phyloP scores from a whole-genome alignment of 495 filamentous ascomycete genomes.

The Penicillium bialowiezense region DNA sequence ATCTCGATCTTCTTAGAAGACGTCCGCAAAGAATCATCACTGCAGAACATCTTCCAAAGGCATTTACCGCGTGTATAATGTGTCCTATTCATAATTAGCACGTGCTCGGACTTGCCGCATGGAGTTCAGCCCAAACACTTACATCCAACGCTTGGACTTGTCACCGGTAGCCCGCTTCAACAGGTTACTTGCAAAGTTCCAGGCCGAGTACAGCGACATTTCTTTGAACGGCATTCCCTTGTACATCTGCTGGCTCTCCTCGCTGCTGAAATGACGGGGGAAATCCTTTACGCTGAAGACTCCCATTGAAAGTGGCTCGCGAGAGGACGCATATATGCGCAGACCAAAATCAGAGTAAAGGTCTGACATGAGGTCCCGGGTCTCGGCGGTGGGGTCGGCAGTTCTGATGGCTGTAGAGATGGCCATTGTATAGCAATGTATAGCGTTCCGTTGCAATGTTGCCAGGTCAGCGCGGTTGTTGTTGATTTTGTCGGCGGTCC shows the following conservation, averaged over 20 bases:
- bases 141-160: conserved; percentile 83
- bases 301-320: conserved; percentile 88
- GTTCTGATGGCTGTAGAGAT: conserved; percentile 67
- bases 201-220: conserved; percentile 71
- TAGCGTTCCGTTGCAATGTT: conserved; percentile 72
- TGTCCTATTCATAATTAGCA: conserved; percentile 47
- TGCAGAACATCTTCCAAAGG: conserved; percentile 88
- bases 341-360: conserved; percentile 88
- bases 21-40: conserved; percentile 46
- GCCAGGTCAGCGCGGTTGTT: conserved; percentile 73
- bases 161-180: conserved; percentile 71
- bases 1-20: conserved; percentile 47
- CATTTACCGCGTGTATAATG: conserved; percentile 93
- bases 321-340: conserved; percentile 85
- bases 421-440: conserved; percentile 93
- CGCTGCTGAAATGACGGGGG: conserved; percentile 71
- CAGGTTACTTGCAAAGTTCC: conserved; percentile 82
- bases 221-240: conserved; percentile 68
- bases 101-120: too few species aligned
- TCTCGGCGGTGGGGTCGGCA: conserved; percentile 60
- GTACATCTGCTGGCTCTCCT: conserved; percentile 66
- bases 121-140: too few species aligned
- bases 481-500: conserved; percentile 96
- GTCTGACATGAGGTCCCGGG: conserved; percentile 66
- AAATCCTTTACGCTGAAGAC: conserved; percentile 73